phyloP scores from a whole-genome alignment of 768 basidiomycete genomes.

The Hygrocybe punicea region DNA sequence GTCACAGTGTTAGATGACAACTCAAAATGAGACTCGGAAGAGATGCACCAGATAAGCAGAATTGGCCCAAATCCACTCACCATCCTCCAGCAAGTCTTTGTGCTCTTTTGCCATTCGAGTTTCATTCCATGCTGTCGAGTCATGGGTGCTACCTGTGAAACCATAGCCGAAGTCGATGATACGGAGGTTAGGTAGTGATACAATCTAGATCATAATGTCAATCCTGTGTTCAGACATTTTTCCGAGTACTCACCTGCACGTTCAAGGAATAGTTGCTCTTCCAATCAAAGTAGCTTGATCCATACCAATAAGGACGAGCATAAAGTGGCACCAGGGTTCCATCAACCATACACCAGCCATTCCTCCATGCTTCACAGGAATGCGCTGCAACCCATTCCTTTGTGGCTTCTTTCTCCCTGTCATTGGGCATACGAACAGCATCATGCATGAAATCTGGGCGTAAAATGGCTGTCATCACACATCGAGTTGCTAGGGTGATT shows the following conservation, averaged over 20 bases:
- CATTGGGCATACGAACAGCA: constrained; percentile 28
- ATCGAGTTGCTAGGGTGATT: constrained; percentile 23
- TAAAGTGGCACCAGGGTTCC: constrained; percentile 38
- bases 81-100: constrained; percentile 18
- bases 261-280: constrained; percentile 41
- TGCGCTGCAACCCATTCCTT: constrained; percentile 37
- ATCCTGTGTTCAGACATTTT: constrained; percentile 16
- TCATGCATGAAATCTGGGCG: constrained; percentile 20
- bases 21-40: neutral
- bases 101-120: constrained; percentile 21
- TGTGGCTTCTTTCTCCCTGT: constrained; percentile 34
- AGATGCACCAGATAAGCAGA: constrained; percentile 38
- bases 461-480: constrained; percentile 33
- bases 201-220: constrained; percentile 28
- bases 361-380: constrained; percentile 34
- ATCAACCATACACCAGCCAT: constrained; percentile 39
- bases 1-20: neutral
- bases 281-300: constrained; percentile 38
- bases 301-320: constrained; percentile 31
- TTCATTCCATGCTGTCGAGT: constrained; percentile 30
- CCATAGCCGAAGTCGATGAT: constrained; percentile 36
- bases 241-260: constrained; percentile 28
- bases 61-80: constrained; percentile 39
- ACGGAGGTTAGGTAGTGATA: constrained; percentile 32
- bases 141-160: constrained; percentile 30